These are phyloP conservation scores for Coniochaeta ligniaria DNA, from an alignment of 2,329 filamentous ascomycete species.

Conservation along the genomic window DNA sequence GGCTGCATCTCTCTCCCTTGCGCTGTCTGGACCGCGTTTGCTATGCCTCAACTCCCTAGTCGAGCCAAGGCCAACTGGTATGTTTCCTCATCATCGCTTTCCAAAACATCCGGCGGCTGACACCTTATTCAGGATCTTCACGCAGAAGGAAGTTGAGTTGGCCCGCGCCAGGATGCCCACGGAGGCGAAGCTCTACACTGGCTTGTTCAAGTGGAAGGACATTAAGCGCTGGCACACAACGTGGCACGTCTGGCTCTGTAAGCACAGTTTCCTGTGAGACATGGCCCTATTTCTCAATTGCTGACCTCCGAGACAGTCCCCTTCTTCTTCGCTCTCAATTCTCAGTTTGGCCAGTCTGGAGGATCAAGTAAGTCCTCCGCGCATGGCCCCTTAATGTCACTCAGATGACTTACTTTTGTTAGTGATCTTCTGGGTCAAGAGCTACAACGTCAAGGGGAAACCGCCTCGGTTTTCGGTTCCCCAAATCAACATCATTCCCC, in stretches of 20 bases:
- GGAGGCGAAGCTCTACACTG: constrained; percentile 14
- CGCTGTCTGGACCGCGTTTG: constrained; percentile 16
- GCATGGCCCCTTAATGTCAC: not conserved
- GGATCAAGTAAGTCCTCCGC: constrained; percentile 13
- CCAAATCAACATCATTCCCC: constrained; percentile 19
- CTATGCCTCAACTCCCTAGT: constrained; percentile 18
- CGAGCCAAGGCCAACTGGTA: constrained; percentile 18
- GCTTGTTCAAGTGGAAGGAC: constrained; percentile 20
- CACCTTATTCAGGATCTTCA: constrained; percentile 13
- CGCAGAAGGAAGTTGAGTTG: constrained; percentile 12
- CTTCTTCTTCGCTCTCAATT: constrained; percentile 14
- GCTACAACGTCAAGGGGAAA: constrained; percentile 15
- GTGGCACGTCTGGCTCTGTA: constrained; percentile 20
- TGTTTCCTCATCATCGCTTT: not conserved
- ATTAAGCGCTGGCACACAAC: constrained; percentile 20
- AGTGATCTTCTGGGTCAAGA: constrained; percentile 22
- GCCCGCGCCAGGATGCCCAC: constrained; percentile 16
- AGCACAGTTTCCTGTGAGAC: not conserved
- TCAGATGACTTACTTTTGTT: not conserved
- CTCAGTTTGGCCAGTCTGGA: constrained; percentile 14
- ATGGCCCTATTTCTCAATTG: not conserved
- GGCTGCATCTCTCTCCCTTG: constrained; percentile 18
- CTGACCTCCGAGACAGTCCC: constrained; percentile 10
- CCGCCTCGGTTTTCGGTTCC: constrained; percentile 14
- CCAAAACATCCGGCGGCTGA: not conserved